These are phyloP conservation scores for Trebouxia sp. DNA, from an alignment of 139 green algal genomes.

Conservation along the genomic window DNA sequence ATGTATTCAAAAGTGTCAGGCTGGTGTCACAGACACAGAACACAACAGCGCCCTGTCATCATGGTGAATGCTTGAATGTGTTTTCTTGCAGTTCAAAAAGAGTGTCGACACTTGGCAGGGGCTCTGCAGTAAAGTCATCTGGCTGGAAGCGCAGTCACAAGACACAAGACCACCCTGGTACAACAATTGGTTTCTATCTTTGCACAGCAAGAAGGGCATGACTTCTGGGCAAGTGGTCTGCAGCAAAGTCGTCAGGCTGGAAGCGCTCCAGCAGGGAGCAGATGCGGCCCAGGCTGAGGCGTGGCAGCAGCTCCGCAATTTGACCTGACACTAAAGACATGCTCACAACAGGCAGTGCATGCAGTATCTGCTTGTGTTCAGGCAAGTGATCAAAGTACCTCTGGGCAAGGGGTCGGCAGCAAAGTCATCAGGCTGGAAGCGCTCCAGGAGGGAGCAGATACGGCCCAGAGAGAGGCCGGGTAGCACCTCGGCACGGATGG, in stretches of 20 bases:
- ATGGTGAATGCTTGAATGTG: too few relatives aligned
- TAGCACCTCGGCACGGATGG: slow-evolving; percentile 49
- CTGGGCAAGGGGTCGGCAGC: slow-evolving; percentile 48
- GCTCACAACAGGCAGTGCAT: not conserved
- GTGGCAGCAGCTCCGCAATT: slow-evolving; percentile 45
- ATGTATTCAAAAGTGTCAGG: too few relatives aligned
- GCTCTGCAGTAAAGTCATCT: too few relatives aligned
- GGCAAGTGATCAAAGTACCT: slow-evolving; percentile 22
- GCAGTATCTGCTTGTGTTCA: not conserved
- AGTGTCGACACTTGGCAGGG: too few relatives aligned
- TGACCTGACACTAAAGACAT: not conserved
- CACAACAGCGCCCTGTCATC: too few relatives aligned
- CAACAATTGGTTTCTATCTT: too few relatives aligned
- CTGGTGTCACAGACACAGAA: too few relatives aligned
- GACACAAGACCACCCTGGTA: too few relatives aligned
- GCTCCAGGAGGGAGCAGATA: slow-evolving; percentile 65
- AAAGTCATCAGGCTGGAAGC: slow-evolving; percentile 60
- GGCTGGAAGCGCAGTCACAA: too few relatives aligned
- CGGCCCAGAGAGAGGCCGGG: slow-evolving; percentile 48
- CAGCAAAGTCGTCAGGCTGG: slow-evolving; percentile 53
- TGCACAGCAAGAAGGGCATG: too few relatives aligned
- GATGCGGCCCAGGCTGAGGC: slow-evolving; percentile 53
- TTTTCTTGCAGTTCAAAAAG: too few relatives aligned
- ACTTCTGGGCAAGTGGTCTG: slow-evolving; percentile 50
- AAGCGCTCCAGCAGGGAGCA: slow-evolving; percentile 67